Conservation (phyloP, 495 filamentous ascomycete species). For the Choiromyces venosus region DNA sequence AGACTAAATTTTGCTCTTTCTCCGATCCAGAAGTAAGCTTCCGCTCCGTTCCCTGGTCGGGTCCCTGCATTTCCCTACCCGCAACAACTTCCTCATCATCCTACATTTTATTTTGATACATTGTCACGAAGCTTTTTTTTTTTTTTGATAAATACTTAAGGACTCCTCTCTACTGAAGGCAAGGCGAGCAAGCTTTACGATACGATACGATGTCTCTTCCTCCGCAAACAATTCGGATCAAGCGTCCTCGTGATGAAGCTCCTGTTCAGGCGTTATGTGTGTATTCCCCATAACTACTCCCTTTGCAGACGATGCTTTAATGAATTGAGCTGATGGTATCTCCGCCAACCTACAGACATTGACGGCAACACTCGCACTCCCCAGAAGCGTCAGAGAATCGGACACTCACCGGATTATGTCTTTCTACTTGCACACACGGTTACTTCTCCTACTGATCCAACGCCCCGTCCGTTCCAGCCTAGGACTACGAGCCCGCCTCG, state of each 20-base stretch:
- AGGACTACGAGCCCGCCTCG: conserved; percentile 7
- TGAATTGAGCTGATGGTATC: not conserved
- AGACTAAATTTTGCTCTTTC: not conserved
- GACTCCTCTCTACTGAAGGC: not conserved
- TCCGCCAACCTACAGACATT: not conserved
- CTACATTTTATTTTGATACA: not conserved
- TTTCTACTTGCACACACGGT: conserved; percentile 39
- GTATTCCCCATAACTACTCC: not conserved
- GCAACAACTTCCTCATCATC: not conserved
- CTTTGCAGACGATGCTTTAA: not conserved
- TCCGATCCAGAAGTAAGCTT: no score
- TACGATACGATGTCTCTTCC: conserved; percentile 29
- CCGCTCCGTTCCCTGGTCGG: not conserved
- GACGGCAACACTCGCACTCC: conserved; percentile 1
- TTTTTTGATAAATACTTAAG: not conserved
- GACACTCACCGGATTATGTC: conserved; percentile 26
- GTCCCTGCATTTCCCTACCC: not conserved
- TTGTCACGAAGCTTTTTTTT: not conserved
- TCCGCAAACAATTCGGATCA: conserved; percentile 39
- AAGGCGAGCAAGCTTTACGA: not conserved
- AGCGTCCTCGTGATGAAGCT: conserved; percentile 40
- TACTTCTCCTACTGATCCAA: conserved; percentile 26
- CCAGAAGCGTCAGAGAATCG: conserved; percentile 31
- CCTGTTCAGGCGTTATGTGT: conserved; percentile 37
- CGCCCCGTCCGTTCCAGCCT: conserved; percentile 32